Evolutionary conservation across 225 moss, liverwort and hornwort genomes (phyloP), one percentile per base, ranked within the genome.

Genomic region (Neckera pumila): DNA sequence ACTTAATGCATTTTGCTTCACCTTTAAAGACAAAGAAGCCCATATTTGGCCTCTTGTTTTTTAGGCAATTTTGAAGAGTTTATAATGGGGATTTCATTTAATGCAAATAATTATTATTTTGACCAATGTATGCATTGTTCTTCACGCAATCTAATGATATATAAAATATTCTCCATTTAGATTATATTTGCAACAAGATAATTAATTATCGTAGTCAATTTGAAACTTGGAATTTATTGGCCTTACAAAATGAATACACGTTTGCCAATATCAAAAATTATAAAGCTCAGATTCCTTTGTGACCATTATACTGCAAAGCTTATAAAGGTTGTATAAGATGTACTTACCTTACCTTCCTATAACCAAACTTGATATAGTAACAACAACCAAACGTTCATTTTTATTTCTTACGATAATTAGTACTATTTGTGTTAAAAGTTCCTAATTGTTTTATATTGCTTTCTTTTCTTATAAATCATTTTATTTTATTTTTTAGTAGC

Each of bases 341-440:
- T 73, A 45, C 4, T 17, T 7, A 18, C 2, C 0, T 30, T 11
- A 73, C 0, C 0, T 2, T 30, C 3, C 0, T 18, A 4, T 18
- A 11, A 31, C 1, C 11, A 47, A 74, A 11, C 30, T 73, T 45
- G 17, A 73, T 45, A 45, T 17, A 45, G 17, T 45, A 30, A 15
- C 0, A 17, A 42, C 26, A 42, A 3, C 21, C 6, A 40, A 70
- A 70, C 0, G n/a, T n/a, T n/a, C n/a, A 0, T 70, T 25, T 8
- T 4, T 14, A 7, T 26, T 25, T 23, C 15, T 71, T 71, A 42
- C 1, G 5, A 42, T 9, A 42, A 4, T 42, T 15, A 42, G 16
- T 15, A 16, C 3, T 42, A 27, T 71, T 71, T 27, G 9, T 27
- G 0, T 16, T 9, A 42, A 43, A 71, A 4, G 3, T 1, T 70